Percentiles rank a stretch among this genome's conserved stretches.
Evolutionary conservation across 2,329 filamentous ascomycete genomes (phyloP).

Genomic region (Monosporascus sp.): DNA sequence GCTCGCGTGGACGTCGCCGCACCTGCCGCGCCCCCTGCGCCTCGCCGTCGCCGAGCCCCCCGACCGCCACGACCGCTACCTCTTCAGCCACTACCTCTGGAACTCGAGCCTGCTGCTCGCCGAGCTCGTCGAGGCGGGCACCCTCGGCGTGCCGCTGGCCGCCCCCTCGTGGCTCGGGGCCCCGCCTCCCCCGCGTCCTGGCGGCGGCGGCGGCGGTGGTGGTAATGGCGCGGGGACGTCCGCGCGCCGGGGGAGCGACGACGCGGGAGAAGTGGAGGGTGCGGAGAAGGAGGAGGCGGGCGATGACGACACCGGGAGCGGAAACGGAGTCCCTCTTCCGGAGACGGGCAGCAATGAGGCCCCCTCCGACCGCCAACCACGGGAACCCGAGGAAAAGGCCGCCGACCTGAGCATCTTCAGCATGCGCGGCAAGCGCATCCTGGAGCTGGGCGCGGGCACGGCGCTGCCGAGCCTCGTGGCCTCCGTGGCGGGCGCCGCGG

Average conservation of each 20-base stretch:
- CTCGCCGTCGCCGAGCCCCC: conserved; percentile 44
- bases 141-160: conserved; percentile 23
- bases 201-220: background rate
- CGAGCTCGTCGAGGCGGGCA: conserved; percentile 50
- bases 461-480: conserved; percentile 49
- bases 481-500: conserved; percentile 39
- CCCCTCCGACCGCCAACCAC: background rate
- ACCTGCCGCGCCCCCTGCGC: conserved; percentile 39
- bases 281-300: background rate
- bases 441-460: conserved; percentile 67
- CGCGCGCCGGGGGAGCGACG: background rate
- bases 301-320: too few relatives aligned
- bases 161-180: background rate
- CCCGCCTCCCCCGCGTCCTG: too few relatives aligned
- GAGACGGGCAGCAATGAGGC: too few relatives aligned
- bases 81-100: conserved; percentile 73
- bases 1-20: conserved; percentile 55
- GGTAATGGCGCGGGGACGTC: background rate
- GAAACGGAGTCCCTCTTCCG: too few relatives aligned
- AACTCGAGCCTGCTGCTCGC: conserved; percentile 57
- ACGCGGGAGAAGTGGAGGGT: background rate
- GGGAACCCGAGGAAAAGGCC: background rate
- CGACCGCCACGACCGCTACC: conserved; percentile 47
- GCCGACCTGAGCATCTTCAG: conserved; percentile 1
- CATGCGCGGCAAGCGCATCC: conserved; percentile 38